Evolutionary conservation across 1,139 yeast species (phyloP).

Genomic region (Blastobotrys buckinghamii): DNA sequence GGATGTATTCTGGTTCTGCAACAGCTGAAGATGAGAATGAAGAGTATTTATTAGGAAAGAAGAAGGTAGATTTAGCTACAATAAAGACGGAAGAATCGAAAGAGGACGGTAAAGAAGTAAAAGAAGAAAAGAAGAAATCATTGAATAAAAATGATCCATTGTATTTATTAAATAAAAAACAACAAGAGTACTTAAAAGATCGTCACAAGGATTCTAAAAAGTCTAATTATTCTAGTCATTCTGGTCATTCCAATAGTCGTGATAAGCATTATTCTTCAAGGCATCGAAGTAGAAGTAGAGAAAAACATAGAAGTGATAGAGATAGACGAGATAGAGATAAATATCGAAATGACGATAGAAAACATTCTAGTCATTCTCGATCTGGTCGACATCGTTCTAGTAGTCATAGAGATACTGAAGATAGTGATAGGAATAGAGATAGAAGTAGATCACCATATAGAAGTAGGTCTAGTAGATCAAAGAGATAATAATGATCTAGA

Average conservation of each 20-base stretch:
- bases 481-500: constrained; percentile 21
- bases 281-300: background rate
- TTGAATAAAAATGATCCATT: constrained; percentile 6
- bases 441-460: too few relatives aligned
- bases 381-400: too few relatives aligned
- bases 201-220: background rate
- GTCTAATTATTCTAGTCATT: background rate
- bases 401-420: background rate
- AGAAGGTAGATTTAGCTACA: constrained; percentile 37
- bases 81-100: constrained; percentile 9
- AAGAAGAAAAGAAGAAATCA: constrained; percentile 43
- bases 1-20: constrained; percentile 61
- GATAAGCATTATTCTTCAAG: background rate
- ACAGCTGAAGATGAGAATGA: constrained; percentile 34
- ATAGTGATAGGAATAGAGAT: too few relatives aligned
- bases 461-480: background rate
- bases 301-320: background rate
- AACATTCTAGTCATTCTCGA: background rate
- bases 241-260: background rate
- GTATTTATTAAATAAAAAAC: background rate
- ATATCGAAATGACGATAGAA: background rate
- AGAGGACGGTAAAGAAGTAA: constrained; percentile 1
- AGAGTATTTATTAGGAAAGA: constrained; percentile 47
- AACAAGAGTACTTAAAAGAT: background rate
- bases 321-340: background rate